phyloP scores from a whole-genome alignment of 805 yeast species.

The Torulaspora gathmanii region DNA sequence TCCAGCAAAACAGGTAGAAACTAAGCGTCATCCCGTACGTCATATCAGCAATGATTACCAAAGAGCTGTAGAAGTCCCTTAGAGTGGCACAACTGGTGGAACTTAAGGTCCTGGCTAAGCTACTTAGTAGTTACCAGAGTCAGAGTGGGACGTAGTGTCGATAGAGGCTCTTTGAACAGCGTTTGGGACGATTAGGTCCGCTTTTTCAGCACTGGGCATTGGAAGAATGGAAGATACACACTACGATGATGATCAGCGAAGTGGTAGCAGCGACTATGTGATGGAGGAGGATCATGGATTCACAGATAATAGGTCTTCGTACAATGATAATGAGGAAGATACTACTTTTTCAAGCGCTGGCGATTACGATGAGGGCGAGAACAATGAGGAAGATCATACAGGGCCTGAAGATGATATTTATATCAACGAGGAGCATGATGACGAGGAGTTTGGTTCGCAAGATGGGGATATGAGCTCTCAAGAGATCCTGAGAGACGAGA shows the following conservation, averaged over 20 bases:
- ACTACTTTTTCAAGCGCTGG: constrained; percentile 8
- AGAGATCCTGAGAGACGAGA: neutral
- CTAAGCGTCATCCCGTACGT: constrained; percentile 6
- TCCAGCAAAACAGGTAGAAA: constrained; percentile 7
- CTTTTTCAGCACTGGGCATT: neutral
- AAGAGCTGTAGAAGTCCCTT: neutral
- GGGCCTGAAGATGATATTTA: constrained; percentile 28
- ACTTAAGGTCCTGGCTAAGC: neutral
- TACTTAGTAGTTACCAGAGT: neutral
- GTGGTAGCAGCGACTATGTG: constrained; percentile 14
- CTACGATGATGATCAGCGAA: constrained; percentile 8
- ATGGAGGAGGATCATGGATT: constrained; percentile 14
- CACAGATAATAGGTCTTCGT: constrained; percentile 10
- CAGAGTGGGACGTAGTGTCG: neutral
- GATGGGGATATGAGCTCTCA: neutral
- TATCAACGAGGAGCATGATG: constrained; percentile 27
- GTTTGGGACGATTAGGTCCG: neutral
- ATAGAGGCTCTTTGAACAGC: neutral
- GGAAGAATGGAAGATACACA: constrained; percentile 1
- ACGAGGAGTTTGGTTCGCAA: constrained; percentile 22
- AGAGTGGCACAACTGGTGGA: neutral
- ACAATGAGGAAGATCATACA: constrained; percentile 17
- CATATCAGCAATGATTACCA: neutral
- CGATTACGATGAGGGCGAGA: constrained; percentile 18
- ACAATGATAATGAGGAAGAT: constrained; percentile 7